These are phyloP conservation scores for Lyophyllum shimeji DNA, from an alignment of 768 basidiomycete species.

Conservation along the genomic window DNA sequence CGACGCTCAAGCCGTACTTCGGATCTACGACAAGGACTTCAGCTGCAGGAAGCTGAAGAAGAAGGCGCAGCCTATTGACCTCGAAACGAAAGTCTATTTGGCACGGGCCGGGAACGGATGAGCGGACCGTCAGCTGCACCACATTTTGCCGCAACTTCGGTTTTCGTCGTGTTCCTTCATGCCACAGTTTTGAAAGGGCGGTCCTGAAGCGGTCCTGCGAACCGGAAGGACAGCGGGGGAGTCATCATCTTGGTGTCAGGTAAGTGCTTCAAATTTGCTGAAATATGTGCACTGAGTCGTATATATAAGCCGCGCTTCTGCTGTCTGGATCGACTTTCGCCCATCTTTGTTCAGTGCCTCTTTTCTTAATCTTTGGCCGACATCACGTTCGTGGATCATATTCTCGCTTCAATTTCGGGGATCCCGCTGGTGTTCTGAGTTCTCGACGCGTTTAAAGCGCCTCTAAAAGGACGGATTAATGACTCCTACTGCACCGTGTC, in stretches of 20 bases:
- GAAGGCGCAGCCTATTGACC: background rate
- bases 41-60: no score
- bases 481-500: no score
- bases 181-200: no score
- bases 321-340: background rate
- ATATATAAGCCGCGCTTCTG: background rate
- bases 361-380: background rate
- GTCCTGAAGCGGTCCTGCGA: background rate
- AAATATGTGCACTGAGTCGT: background rate
- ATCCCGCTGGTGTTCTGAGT: background rate
- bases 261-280: background rate
- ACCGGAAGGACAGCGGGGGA: background rate
- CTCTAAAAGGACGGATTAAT: background rate
- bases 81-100: background rate
- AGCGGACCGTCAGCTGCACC: background rate
- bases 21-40: no score
- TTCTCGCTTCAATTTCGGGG: background rate
- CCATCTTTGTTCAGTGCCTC: background rate
- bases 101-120: background rate
- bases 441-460: background rate
- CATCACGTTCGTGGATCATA: background rate
- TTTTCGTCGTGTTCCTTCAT: background rate
- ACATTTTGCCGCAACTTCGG: slow-evolving; percentile 4
- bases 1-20: no score
- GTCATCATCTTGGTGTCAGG: no score